Percentiles rank a stretch among this genome's conserved stretches.
phyloP scores from a whole-genome alignment of 257 asterid genomes.

The Forsythia viridissima region DNA sequence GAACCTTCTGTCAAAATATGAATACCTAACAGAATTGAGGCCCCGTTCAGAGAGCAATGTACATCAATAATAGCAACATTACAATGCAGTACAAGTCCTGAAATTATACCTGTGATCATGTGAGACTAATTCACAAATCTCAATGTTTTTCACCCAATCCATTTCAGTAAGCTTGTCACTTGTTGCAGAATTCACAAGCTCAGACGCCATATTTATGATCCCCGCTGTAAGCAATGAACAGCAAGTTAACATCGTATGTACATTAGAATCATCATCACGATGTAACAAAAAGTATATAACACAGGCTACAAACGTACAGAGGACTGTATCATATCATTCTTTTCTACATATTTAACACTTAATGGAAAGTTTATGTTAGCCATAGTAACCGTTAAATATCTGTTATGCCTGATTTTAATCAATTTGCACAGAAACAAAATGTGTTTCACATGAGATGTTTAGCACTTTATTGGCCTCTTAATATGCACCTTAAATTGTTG shows the following conservation, averaged over 20 bases:
- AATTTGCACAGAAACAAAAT: too few relatives aligned
- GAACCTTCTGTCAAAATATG: constrained; percentile 8
- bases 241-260: constrained; percentile 22
- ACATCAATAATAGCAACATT: not conserved
- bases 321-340: constrained; percentile 3
- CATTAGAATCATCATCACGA: not conserved
- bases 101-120: constrained; percentile 62
- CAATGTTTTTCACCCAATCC: constrained; percentile 92
- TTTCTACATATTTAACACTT: not conserved
- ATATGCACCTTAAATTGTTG: too few relatives aligned
- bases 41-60: not conserved
- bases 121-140: constrained; percentile 88
- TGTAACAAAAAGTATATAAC: constrained; percentile 15
- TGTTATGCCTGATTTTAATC: not conserved
- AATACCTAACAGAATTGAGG: not conserved
- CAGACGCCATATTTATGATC: constrained; percentile 69
- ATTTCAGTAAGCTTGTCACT: constrained; percentile 80
- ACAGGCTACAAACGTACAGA: constrained; percentile 10
- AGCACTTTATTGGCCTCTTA: too few relatives aligned
- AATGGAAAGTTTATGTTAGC: not conserved
- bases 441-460: too few relatives aligned
- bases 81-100: not conserved
- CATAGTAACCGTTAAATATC: not conserved
- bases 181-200: constrained; percentile 86
- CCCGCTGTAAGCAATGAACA: constrained; percentile 35